phyloP scores from a whole-genome alignment of 2,329 filamentous ascomycete genomes.

The Orbilia brochopaga region DNA sequence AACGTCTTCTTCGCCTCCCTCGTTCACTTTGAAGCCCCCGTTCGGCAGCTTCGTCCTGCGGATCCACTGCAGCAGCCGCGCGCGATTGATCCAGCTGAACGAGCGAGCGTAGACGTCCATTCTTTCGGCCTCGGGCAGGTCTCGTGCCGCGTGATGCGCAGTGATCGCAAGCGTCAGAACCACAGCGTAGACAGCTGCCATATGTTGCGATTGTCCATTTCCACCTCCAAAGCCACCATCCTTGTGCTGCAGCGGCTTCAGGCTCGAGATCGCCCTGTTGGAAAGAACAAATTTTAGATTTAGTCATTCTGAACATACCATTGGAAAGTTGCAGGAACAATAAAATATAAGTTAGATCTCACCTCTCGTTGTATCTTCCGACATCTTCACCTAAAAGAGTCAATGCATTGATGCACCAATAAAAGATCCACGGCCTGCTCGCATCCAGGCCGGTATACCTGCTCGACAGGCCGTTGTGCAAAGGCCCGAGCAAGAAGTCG shows the following conservation, averaged over 20 bases:
- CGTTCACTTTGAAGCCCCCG: slow-evolving; percentile 86
- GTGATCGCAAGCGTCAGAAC: slow-evolving; percentile 74
- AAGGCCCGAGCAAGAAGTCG: slow-evolving; percentile 66
- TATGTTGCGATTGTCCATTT: slow-evolving; percentile 86
- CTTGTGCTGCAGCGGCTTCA: slow-evolving; percentile 79
- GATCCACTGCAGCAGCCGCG: slow-evolving; percentile 88
- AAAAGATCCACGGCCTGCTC: slow-evolving; percentile 89
- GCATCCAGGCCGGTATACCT: slow-evolving; percentile 79
- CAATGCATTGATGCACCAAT: slow-evolving; percentile 84
- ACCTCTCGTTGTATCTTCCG: slow-evolving; percentile 68
- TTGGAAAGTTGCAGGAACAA: neutral
- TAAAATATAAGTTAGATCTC: slow-evolving; percentile 53
- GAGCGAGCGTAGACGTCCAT: slow-evolving; percentile 64
- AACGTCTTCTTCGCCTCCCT: slow-evolving; percentile 90
- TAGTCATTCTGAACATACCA: neutral
- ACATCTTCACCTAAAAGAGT: slow-evolving; percentile 77
- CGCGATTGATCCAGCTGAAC: slow-evolving; percentile 69
- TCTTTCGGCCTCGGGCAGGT: slow-evolving; percentile 62
- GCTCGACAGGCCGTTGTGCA: slow-evolving; percentile 59
- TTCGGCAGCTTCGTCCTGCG: slow-evolving; percentile 81
- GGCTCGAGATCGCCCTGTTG: slow-evolving; percentile 71
- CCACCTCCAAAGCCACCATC: slow-evolving; percentile 90
- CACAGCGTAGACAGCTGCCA: slow-evolving; percentile 86
- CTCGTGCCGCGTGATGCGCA: slow-evolving; percentile 27
- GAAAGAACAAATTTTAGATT: neutral